Base-by-base conservation (phyloP, 2,329 filamentous ascomycete species). In the Eutypella sp. region DNA sequence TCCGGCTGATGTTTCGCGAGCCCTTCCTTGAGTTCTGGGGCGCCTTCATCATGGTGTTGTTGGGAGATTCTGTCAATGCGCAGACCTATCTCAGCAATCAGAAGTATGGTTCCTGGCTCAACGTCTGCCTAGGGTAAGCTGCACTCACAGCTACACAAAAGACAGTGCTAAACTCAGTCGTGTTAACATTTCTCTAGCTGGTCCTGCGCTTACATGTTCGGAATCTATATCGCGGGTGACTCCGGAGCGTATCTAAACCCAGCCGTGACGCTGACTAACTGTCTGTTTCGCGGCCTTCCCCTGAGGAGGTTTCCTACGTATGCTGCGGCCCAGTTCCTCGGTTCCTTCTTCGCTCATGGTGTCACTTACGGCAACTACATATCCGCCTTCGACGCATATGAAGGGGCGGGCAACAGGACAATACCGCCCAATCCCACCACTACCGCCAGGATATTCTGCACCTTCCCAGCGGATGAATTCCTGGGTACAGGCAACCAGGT, bases 231-330 rank as follows among this genome's bases (percentile, higher is more conserved):
- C n/a, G 72, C 72, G 5, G 77, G 77, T 42, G 82, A 85, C 55
- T 82, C 78, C 3, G 84, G 84, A 7, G 82, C 78, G 1, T 84
- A 87, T 57, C 70, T 89, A 53, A 85, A 84, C 57, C 82, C 85
- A 1, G 85, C 82, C n/a, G 77, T 89, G 15, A 87, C 84, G 2
- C 73, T 89, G 23, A 74, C 78, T 48, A 85, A 82, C 64, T 87
- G 84, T 58, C 64, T 89, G 40, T 85, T 78, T 62, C 80, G 85
- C 44, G 76, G 79, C 44, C 75, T 86, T 23, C 82, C 85, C 5
- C 87, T 84, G 81, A 74, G 78, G 38, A 81, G 84, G 33, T 81
- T 87, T 50, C 84, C 84, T 2, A 64, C 83, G n/a, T 89, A 89
- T 63, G 69, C 78, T 31, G 45, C 82, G 2, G 79, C 84, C 0